A percentile compares a stretch with the other conserved stretches of the same genome.
Evolutionary conservation across 495 filamentous ascomycete species (phyloP).

Genomic region (Penicillium argentinense): DNA sequence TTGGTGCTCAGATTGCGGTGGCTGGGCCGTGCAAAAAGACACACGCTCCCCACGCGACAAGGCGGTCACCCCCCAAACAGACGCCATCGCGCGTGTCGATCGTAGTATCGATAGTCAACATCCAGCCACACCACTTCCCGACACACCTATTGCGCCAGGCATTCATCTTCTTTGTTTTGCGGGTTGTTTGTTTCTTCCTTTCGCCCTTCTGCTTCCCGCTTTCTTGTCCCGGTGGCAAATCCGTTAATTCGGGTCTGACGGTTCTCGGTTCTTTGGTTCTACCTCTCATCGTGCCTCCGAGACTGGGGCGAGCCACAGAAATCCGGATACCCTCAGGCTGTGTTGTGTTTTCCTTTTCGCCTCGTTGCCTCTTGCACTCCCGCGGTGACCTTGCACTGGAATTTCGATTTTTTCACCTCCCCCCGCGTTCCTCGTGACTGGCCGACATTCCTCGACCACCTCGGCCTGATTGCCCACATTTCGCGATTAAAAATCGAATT

Average conservation of each 20-base stretch:
- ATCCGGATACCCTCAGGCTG: no score
- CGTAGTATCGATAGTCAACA: slow-evolving; percentile 37
- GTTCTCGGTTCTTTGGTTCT: slow-evolving; percentile 37
- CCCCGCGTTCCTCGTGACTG: slow-evolving; percentile 10
- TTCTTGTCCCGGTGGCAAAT: slow-evolving; percentile 39
- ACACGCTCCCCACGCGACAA: slow-evolving; percentile 35
- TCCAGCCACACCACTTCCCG: slow-evolving; percentile 30
- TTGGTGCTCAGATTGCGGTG: background rate
- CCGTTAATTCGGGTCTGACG: slow-evolving; percentile 20
- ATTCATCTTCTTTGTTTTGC: slow-evolving; percentile 1
- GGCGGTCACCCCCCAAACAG: slow-evolving; percentile 36
- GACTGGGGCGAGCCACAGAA: slow-evolving; percentile 25
- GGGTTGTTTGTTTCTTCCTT: slow-evolving; percentile 5
- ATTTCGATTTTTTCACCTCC: slow-evolving; percentile 1
- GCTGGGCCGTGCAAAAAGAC: slow-evolving; percentile 2
- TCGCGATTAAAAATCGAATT: slow-evolving; percentile 2
- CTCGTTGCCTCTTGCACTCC: slow-evolving; percentile 14
- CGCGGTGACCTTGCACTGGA: background rate
- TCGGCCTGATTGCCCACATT: slow-evolving; percentile 6
- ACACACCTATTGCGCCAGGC: no score
- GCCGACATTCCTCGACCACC: slow-evolving; percentile 7
- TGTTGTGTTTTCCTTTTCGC: slow-evolving; percentile 28
- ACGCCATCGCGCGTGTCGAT: slow-evolving; percentile 34
- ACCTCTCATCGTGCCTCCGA: slow-evolving; percentile 29
- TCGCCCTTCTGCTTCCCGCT: slow-evolving; percentile 3